Conservation (phyloP, 768 basidiomycete species). For the Phylloporus arenicola region DNA sequence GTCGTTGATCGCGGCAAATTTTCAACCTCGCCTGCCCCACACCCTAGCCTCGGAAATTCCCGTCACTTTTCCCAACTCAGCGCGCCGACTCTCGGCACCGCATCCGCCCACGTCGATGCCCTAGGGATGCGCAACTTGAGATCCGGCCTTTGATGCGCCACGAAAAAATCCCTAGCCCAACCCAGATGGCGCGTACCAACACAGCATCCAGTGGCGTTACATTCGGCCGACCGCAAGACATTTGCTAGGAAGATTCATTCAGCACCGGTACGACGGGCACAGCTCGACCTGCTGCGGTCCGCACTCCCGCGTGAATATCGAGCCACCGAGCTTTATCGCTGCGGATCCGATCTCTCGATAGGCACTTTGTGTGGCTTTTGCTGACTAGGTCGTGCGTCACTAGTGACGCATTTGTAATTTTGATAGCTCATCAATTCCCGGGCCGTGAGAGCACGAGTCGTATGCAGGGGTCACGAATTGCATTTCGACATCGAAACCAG, state of each 20-base stretch:
- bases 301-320: not conserved
- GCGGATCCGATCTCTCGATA: not conserved
- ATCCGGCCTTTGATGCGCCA: not conserved
- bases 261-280: not conserved
- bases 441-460: too few species aligned
- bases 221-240: not conserved
- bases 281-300: not conserved
- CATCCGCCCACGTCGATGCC: not conserved
- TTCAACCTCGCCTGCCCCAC: conserved; percentile 9
- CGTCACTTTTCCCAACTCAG: conserved; percentile 20
- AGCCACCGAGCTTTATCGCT: not conserved
- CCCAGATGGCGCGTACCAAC: not conserved
- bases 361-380: not conserved
- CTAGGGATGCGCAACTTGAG: not conserved
- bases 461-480: too few species aligned
- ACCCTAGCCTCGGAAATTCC: conserved; percentile 14
- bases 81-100: conserved; percentile 2
- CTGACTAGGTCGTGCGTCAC: not conserved
- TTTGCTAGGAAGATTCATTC: not conserved
- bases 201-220: not conserved
- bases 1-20: conserved; percentile 13
- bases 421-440: not conserved
- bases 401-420: not conserved
- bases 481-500: not conserved
- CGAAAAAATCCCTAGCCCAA: not conserved